A percentile compares a stretch with the other conserved stretches of the same genome.
Conservation (phyloP, 108 stramenopile genomes). For the Nitzschia inconspicua region DNA sequence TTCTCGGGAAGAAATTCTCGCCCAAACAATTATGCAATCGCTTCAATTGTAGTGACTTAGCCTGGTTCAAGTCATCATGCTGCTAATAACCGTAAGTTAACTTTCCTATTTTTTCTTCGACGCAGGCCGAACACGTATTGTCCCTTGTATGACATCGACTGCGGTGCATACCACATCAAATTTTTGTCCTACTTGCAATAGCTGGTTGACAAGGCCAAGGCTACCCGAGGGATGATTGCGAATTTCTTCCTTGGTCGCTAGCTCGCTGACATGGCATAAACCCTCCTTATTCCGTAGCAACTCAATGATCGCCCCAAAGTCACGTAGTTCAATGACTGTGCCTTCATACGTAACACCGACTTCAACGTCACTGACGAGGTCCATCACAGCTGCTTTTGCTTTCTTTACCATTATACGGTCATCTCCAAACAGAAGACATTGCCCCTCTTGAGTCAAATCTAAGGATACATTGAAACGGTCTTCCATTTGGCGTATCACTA, state of each 20-base stretch:
- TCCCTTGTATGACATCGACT: slow-evolving; percentile 69
- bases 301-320: slow-evolving; percentile 87
- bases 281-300: slow-evolving; percentile 88
- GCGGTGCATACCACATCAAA: slow-evolving; percentile 56
- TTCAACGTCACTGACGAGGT: slow-evolving; percentile 73
- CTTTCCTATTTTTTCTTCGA: slow-evolving; percentile 4
- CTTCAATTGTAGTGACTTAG: background rate
- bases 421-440: slow-evolving; percentile 59
- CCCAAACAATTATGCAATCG: slow-evolving; percentile 39
- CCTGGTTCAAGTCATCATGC: background rate
- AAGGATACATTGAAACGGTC: slow-evolving; percentile 59
- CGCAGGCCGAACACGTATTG: slow-evolving; percentile 49
- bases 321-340: slow-evolving; percentile 78
- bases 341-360: slow-evolving; percentile 73
- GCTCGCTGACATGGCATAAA: slow-evolving; percentile 84
- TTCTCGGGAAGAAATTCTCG: slow-evolving; percentile 69
- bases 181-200: slow-evolving; percentile 55
- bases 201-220: slow-evolving; percentile 41
- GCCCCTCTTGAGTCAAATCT: slow-evolving; percentile 69
- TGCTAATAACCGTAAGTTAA: too few relatives aligned
- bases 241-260: slow-evolving; percentile 33
- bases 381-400: slow-evolving; percentile 59
- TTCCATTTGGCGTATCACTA: slow-evolving; percentile 62
- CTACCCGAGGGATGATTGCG: slow-evolving; percentile 44
- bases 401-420: slow-evolving; percentile 48